Base-by-base conservation (phyloP, 208 protist genomes). In the Crithidia sp. region DNA sequence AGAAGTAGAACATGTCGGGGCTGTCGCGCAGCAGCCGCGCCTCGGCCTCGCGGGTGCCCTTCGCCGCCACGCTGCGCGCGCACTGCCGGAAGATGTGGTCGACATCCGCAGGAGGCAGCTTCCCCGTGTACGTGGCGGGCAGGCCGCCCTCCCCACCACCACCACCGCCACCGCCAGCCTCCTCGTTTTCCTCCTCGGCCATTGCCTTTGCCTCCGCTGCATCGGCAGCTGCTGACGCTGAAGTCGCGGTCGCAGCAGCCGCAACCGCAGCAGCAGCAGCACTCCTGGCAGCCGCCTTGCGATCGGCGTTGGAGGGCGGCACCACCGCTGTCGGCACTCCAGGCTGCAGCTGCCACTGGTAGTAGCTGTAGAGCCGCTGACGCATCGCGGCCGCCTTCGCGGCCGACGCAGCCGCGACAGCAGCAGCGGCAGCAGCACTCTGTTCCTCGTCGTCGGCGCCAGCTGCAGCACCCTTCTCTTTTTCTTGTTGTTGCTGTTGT, bases 1-100 rank as follows among this genome's bases (percentile, higher is more conserved):
- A 81, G 70, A 97, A 97, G 60, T 59, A 72, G 73, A 97, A 97
- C 37, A 88, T 69, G 36, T 89, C 83, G 2, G 87, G 84, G 60
- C 92, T 84, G 59, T 86, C 83, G 17, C 87, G 82, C 64, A 97
- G 83, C 67, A 97, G 87, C 53, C 77, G 77, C 9, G 81, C 83
- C 81, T 97, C 93, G 12, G 85, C 74, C 54, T 93, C 87, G 36
- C 93, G 87, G 4, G 81, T 87, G 50, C 81, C 76, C 41, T 79
- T 87, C 52, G 87, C 72, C 8, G 86, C 89, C 14, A 95, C 81
- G 49, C 81, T 88, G 47, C 76, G 70, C 7, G 89, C 91, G 44
- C 80, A 84, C 60, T 82, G 71, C 19, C 82, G 69, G 67, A 95
- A 85, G 59, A 92, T 85, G 61, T 89, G 73, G 40, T 94, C 86